Evolutionary conservation across 495 filamentous ascomycete species (phyloP), one percentile per base, ranked within the genome.

Genomic region (Oidiodendron maius): DNA sequence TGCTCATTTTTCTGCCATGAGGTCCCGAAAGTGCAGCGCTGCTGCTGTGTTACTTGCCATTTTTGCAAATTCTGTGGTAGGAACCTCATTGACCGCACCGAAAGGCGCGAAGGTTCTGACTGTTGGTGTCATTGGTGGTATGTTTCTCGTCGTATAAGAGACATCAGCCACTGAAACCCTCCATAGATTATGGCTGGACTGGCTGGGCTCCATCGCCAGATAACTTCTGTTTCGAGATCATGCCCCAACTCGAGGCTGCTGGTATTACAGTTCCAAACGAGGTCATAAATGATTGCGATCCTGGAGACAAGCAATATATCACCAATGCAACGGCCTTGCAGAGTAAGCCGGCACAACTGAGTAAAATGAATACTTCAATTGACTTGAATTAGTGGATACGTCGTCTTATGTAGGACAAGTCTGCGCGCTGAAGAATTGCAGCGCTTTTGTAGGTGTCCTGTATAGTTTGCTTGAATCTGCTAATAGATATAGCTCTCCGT

Each of bases 161-260:
- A 38, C 8, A 8, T 32, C 28, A 32, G 8, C 28, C 8, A 32
- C 28, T 32, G 28, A 32, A 32, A n/a, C 28, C n/a, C n/a, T n/a
- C 4, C 4, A 4, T 18, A 47, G 44, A 47, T 25, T 47, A 47
- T 25, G 44, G 44, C 16, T 47, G 44, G 44, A 47, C 44, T 16
- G 44, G 44, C 4, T 47, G 44, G 44, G 32, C 36, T 39, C 44
- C 44, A 37, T 47, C 44, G 1, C 44, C 44, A 18, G 44, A 47
- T 28, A 20, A 23, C 30, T 47, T 47, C 44, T 47, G 44, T 34
- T 25, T 47, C 25, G 44, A 47, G 9, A 22, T 47, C 15, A 30
- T 47, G 10, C 44, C 44, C 12, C 21, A 18, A 20, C 34, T 47
- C 13, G 2, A 38, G 23, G 34, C 44, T 12, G 44, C 44, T n/a